Conservation (phyloP, 345 rosid genomes). For the Physaria fendleri region DNA sequence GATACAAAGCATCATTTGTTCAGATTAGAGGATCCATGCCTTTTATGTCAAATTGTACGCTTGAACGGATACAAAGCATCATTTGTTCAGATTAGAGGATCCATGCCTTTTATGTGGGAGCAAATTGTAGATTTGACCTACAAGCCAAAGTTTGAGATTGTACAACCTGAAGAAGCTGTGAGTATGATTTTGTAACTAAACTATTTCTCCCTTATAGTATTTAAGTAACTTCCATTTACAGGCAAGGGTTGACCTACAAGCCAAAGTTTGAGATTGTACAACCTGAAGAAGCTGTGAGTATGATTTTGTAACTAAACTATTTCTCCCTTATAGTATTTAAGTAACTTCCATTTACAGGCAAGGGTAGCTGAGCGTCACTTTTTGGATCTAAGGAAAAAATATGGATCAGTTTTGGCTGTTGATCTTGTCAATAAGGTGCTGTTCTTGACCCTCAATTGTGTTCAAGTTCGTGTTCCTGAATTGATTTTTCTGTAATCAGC, state of each 20-base stretch:
- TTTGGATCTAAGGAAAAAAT: constrained; percentile 89
- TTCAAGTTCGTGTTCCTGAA: constrained; percentile 17
- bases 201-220: constrained; percentile 14
- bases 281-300: constrained; percentile 89
- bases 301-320: background rate
- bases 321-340: background rate
- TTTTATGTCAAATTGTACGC: no score
- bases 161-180: constrained; percentile 83
- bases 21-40: constrained; percentile 98
- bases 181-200: constrained; percentile 29
- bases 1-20: constrained; percentile 44
- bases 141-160: constrained; percentile 92
- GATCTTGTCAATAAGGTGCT: constrained; percentile 90
- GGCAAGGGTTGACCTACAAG: constrained; percentile 79
- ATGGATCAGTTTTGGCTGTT: constrained; percentile 67
- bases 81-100: constrained; percentile 65
- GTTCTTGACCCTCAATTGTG: background rate
- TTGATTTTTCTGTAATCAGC: constrained; percentile 44
- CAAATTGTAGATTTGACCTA: constrained; percentile 91
- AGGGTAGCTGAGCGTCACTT: constrained; percentile 81
- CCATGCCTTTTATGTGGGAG: constrained; percentile 94
- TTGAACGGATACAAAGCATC: no score
- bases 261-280: constrained; percentile 86
- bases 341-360: constrained; percentile 44
- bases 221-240: constrained; percentile 28